Percentiles rank a stretch among this genome's conserved stretches.
Evolutionary conservation across 1,139 yeast species (phyloP).

Genomic region (Scheffersomyces parashehatae): DNA sequence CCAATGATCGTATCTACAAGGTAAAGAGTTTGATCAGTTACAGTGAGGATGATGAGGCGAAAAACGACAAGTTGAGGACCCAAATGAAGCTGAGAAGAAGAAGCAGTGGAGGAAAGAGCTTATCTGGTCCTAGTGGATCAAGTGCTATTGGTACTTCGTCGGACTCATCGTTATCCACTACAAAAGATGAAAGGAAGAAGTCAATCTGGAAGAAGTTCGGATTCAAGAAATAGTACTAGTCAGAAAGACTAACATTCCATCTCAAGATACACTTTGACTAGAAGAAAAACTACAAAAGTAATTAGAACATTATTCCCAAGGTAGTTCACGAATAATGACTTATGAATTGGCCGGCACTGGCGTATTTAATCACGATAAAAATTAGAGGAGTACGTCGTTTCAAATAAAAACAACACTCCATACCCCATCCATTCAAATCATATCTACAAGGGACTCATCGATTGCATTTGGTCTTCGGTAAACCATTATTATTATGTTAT

Average conservation of each 20-base stretch:
- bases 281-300: background rate
- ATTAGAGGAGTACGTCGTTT: too few species aligned
- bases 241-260: too few species aligned
- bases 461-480: too few species aligned
- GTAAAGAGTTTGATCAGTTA: constrained; percentile 39
- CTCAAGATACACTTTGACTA: too few species aligned
- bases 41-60: constrained; percentile 26
- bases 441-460: too few species aligned
- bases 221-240: constrained; percentile 22
- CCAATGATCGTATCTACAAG: constrained; percentile 31
- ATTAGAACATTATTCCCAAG: constrained; percentile 4
- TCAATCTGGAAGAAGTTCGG: constrained; percentile 36
- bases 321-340: constrained; percentile 1
- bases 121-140: background rate
- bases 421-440: too few species aligned
- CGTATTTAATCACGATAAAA: too few species aligned
- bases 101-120: background rate
- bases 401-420: too few species aligned
- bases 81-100: constrained; percentile 15
- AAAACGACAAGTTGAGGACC: constrained; percentile 22
- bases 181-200: constrained; percentile 20
- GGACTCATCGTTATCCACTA: constrained; percentile 2
- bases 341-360: background rate
- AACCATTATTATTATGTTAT: too few species aligned
- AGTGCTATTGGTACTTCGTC: background rate